Base-by-base conservation (phyloP, 768 basidiomycete genomes). In the Pisolithus sp. region DNA sequence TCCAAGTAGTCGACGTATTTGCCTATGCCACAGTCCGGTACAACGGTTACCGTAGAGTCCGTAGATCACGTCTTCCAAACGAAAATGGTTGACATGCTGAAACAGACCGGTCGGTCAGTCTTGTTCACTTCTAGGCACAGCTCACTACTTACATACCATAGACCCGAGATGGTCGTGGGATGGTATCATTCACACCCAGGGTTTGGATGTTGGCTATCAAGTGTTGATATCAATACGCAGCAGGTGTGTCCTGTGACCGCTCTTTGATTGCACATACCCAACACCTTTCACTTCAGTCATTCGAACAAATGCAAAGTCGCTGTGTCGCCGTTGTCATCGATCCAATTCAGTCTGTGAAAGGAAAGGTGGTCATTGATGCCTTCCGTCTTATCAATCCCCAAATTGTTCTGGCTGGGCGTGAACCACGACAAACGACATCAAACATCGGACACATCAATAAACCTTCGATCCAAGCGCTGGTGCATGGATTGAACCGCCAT, bases 101-200 rank as follows among this genome's bases (percentile, higher is more conserved):
- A 99, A 72, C 96, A 98, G 74, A 99, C 96, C 0, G 96, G 96
- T 56, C 75, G 95, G 93, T 92, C 59, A 64, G 85, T 69, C 28
- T 40, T 55, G 43, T 45, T 52, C 55, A 40, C 46, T 28, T 48
- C 40, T 9, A 45, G 15, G 17, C 26, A 13, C 24, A 44, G 40
- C 21, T 28, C 13, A 34, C 24, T 26, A 31, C 42, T 49, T 45
- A 47, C 51, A 48, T 44, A 42, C 31, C 51, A 43, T 24, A 85
- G 94, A 60, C 90, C 95, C 30, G 96, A 98, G 75, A 90, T 87
- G 84, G 96, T 98, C 5, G 96, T 99, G 1, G 96, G 96, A 4
- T 99, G 96, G 96, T 99, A 99, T 65, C 96, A 99, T 71, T 98
- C 96, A 37, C 96, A 99, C 76, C 96, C 96, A 50, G 96, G 96